Evolutionary conservation across 2,329 filamentous ascomycete species (phyloP), one percentile per base, ranked within the genome.

Genomic region (Cordyceps farinosa): DNA sequence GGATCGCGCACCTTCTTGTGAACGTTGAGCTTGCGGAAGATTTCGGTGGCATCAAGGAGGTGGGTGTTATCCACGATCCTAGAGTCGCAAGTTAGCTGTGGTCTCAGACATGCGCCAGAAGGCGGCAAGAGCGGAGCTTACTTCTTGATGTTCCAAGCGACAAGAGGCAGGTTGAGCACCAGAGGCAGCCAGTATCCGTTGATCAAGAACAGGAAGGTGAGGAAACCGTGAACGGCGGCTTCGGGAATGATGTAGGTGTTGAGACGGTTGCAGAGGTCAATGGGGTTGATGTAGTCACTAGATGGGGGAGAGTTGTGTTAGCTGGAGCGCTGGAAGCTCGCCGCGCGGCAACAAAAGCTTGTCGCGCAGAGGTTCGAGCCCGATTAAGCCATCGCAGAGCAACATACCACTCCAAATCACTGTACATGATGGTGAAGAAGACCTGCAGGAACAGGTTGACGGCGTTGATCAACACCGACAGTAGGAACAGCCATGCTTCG

Each of bases 351-450:
- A 27, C 22, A 27, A 38, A 1, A 47, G 7, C 50, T 29, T 36
- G 40, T 38, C 50, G 58, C 38, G 58, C 50, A 29, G 3, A 38
- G 7, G n/a, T 34, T 17, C 17, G 57, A 17, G 52, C 36, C 29
- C 45, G 54, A 22, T 40, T 11, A 2, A 50, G 62, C 34, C n/a
- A 48, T 40, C 61, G 59, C 29, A 52, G 22, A 42, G 42, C 27
- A 32, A 84, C 91, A 74, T 82, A 96, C 93, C 95, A 99, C 90
- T 99, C 95, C 73, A 99, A 81, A 85, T 99, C 95, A 79, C 92
- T 97, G 82, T 98, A 99, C 96, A 99, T 99, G 76, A 99, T 99
- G 64, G 95, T 99, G 83, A 99, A 99, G 86, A 99, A 99, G 72
- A 99, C 95, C 83, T 99, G 96, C 64, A 99, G 86, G 80, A 99